A percentile compares a stretch with the other conserved stretches of the same genome.
These are phyloP conservation scores for Termitomyces sp. DNA, from an alignment of 768 basidiomycete genomes.

Conservation along the genomic window DNA sequence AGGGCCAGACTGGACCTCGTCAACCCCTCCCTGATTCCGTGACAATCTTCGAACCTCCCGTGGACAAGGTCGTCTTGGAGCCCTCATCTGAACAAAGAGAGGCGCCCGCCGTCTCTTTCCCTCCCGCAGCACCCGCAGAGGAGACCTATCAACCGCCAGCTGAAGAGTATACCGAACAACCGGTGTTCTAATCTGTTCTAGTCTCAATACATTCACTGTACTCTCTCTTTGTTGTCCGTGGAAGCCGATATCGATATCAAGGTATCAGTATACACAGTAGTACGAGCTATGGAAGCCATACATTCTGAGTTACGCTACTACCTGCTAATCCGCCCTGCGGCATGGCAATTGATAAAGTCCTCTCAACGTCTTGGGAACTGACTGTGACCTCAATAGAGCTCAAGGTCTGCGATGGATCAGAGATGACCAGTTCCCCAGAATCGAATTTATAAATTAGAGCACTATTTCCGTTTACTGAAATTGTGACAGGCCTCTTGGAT, in stretches of 20 bases:
- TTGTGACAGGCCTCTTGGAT: constrained; percentile 20
- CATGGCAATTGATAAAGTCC: constrained; percentile 31
- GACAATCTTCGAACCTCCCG: constrained; percentile 80
- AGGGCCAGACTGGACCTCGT: constrained; percentile 82
- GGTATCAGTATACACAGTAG: neutral
- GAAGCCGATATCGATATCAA: neutral
- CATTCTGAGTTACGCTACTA: constrained; percentile 33
- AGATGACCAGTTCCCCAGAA: constrained; percentile 42
- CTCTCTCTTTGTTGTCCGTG: neutral
- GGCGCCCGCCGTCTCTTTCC: constrained; percentile 35
- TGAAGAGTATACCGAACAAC: constrained; percentile 37
- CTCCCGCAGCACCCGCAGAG: constrained; percentile 46
- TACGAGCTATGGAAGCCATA: neutral
- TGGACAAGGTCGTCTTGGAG: constrained; percentile 86
- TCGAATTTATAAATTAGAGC: constrained; percentile 37
- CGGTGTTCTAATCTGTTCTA: constrained; percentile 49
- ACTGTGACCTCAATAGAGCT: constrained; percentile 30
- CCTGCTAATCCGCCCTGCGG: constrained; percentile 46
- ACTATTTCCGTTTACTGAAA: constrained; percentile 34
- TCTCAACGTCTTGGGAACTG: constrained; percentile 15
- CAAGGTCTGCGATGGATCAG: constrained; percentile 61
- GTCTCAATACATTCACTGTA: constrained; percentile 1
- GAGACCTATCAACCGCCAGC: constrained; percentile 38
- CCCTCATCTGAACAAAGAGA: constrained; percentile 89
- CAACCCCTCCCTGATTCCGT: constrained; percentile 96